Evolutionary conservation across 164 flowering plant species (phyloP).

Genomic region (Warburgia ugandensis): DNA sequence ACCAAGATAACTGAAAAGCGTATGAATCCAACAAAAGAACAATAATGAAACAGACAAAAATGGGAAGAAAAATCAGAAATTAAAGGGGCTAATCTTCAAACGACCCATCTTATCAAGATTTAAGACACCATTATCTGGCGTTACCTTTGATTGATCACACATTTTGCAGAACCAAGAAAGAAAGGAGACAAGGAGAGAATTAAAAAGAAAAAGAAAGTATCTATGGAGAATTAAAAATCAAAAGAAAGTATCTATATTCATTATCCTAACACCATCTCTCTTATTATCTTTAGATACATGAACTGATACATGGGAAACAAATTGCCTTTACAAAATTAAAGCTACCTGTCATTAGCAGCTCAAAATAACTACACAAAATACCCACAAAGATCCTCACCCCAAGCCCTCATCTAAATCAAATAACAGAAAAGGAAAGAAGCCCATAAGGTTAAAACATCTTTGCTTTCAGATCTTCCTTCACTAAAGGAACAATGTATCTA

Average conservation of each 20-base stretch:
- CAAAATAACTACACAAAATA: not conserved
- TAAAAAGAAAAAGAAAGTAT: too few species aligned
- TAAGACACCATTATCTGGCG: too few species aligned
- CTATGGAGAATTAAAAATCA: too few species aligned
- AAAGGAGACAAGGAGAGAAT: too few species aligned
- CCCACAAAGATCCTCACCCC: conserved; percentile 1
- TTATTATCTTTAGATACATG: conserved; percentile 10
- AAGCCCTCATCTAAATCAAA: not conserved
- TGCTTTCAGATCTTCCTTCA: not conserved
- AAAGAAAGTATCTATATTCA: not conserved
- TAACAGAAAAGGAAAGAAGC: not conserved
- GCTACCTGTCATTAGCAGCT: not conserved
- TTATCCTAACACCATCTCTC: conserved; percentile 3
- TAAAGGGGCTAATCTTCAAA: too few species aligned
- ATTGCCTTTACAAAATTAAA: conserved; percentile 8
- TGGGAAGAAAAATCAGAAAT: not conserved
- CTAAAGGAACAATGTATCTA: not conserved
- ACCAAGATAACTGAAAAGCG: too few species aligned
- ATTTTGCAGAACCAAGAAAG: too few species aligned
- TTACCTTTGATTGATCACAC: too few species aligned
- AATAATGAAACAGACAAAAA: not conserved
- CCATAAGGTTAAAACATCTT: conserved; percentile 1
- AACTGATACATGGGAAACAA: conserved; percentile 6
- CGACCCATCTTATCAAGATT: too few species aligned
- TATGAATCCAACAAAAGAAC: not conserved